Evolutionary conservation across 2,329 filamentous ascomycete species (phyloP), one percentile per base, ranked within the genome.

Genomic region (Colletotrichum cuscutae): DNA sequence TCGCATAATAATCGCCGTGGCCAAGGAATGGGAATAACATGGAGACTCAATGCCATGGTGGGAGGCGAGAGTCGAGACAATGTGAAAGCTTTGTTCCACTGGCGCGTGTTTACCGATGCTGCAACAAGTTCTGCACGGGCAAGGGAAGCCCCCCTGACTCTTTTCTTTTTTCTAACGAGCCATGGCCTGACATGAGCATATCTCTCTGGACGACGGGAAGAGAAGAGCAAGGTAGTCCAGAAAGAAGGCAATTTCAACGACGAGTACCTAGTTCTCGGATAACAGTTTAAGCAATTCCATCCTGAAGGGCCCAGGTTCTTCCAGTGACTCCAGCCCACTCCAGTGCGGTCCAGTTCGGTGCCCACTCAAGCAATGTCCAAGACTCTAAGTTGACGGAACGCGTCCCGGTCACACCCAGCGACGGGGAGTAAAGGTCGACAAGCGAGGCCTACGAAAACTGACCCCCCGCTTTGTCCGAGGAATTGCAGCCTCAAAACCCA

Each of bases 211-310:
- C 49, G 32, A 56, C 54, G 56, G 32, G 56, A 63, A 46, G 28
- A 52, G 60, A 37, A 58, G 54, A 49, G 22, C 32, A 22, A 24
- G 19, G 15, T 49, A 15, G 65, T 26, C 59, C 37, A 53, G 42
- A 52, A 26, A 15, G 65, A 53, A 49, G 65, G 49, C 65, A 42
- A 53, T 13, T 15, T 65, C 19, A 24, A 35, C 30, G 68, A 62
- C 69, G 65, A 63, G 32, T 68, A 64, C 59, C 65, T 72, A 69
- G 26, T 69, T 63, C 65, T 59, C 65, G 65, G 65, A 53, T 54
- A 37, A 59, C 35, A 53, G 62, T 32, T 30, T 15, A 37, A 57
- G 65, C 32, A 26, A 49, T 37, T 60, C 28, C 46, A 26, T 35
- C 24, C 13, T 60, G 53, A 60, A 49, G 32, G 30, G 22, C 49